A percentile compares a stretch with the other conserved stretches of the same genome.
Conservation (phyloP, 495 filamentous ascomycete genomes). For the Symbiotaphrina buchneri region DNA sequence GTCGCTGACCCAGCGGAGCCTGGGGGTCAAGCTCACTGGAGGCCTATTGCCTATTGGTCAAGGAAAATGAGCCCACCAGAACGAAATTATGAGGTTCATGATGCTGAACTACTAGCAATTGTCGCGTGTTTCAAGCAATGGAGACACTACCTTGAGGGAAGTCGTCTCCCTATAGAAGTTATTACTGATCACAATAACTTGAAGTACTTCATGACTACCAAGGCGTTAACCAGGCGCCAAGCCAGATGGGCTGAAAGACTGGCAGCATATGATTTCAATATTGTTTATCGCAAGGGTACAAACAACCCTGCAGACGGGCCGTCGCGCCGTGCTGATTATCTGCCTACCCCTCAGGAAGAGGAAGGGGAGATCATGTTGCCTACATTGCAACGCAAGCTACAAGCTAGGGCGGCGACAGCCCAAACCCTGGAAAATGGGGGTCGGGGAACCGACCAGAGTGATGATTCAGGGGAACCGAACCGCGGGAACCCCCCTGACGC, state of each 20-base stretch:
- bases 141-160: constrained; percentile 7
- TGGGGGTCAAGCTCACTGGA: neutral
- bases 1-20: neutral
- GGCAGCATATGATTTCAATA: constrained; percentile 6
- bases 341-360: neutral
- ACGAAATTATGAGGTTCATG: constrained; percentile 8
- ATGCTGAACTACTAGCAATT: constrained; percentile 11
- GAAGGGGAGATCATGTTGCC: constrained; percentile 1
- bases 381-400: constrained; percentile 2
- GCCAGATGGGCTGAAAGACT: constrained; percentile 6
- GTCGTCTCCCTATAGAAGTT: constrained; percentile 2
- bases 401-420: neutral
- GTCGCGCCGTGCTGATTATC: constrained; percentile 7
- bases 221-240: constrained; percentile 3
- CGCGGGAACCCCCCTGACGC: neutral
- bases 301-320: constrained; percentile 6
- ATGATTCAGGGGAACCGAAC: neutral
- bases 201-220: constrained; percentile 4
- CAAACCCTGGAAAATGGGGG: neutral
- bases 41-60: constrained; percentile 9
- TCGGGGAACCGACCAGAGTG: neutral
- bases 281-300: constrained; percentile 6
- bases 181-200: constrained; percentile 8
- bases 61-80: constrained; percentile 7
- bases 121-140: constrained; percentile 8